A percentile compares a stretch with the other conserved stretches of the same genome.
These are phyloP conservation scores for Saturnispora mendoncae DNA, from an alignment of 805 yeast genomes.

Conservation along the genomic window DNA sequence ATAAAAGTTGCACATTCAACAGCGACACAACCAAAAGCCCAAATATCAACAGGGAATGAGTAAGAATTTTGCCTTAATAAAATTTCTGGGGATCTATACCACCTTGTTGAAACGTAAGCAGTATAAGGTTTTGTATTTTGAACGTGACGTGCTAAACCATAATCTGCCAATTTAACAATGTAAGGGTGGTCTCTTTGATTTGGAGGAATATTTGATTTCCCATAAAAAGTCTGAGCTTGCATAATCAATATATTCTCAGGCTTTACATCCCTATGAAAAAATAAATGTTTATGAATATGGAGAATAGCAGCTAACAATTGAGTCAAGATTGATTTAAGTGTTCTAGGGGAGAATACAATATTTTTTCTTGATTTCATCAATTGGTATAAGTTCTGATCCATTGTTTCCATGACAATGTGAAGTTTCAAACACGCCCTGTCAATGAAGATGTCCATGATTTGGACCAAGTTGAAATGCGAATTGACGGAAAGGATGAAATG, in stretches of 20 bases:
- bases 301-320: conserved; percentile 71
- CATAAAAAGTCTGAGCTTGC: conserved; percentile 47
- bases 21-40: conserved; percentile 83
- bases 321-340: conserved; percentile 56
- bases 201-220: conserved; percentile 33
- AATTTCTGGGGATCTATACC: conserved; percentile 84
- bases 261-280: conserved; percentile 83
- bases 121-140: conserved; percentile 51
- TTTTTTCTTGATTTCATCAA: conserved; percentile 56
- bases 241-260: conserved; percentile 85
- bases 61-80: conserved; percentile 54
- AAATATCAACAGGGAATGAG: conserved; percentile 65
- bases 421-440: conserved; percentile 52
- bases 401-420: conserved; percentile 81
- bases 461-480: conserved; percentile 63
- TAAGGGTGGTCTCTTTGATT: conserved; percentile 36
- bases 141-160: conserved; percentile 63
- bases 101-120: conserved; percentile 72
- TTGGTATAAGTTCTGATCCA: conserved; percentile 77
- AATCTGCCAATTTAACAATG: conserved; percentile 69
- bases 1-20: conserved; percentile 60
- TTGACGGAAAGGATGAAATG: conserved; percentile 59
- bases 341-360: conserved; percentile 43
- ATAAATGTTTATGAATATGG: conserved; percentile 67
- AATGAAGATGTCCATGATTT: conserved; percentile 69